Conservation (phyloP, 768 basidiomycete genomes). For the Mycena epipterygia region DNA sequence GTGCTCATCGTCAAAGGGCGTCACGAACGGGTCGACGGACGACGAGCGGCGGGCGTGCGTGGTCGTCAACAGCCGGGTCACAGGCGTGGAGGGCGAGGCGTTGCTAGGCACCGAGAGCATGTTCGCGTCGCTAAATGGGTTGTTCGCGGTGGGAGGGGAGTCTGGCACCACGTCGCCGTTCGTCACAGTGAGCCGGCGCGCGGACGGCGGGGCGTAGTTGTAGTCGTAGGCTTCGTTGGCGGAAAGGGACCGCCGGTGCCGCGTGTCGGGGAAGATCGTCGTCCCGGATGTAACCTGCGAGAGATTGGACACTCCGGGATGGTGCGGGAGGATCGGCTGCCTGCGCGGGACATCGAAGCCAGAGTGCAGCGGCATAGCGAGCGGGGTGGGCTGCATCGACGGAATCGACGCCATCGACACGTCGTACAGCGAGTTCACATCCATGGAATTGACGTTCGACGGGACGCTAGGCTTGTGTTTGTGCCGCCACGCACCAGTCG, state of each 20-base stretch:
- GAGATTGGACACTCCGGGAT: slow-evolving; percentile 42
- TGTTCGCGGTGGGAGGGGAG: neutral
- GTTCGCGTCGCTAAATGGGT: slow-evolving; percentile 36
- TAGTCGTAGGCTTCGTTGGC: neutral
- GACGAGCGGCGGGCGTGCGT: slow-evolving; percentile 59
- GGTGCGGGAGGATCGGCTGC: slow-evolving; percentile 42
- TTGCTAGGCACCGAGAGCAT: slow-evolving; percentile 37
- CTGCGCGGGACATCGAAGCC: slow-evolving; percentile 34
- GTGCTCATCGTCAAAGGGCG: slow-evolving; percentile 85
- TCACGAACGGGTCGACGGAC: slow-evolving; percentile 72
- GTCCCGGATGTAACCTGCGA: no score
- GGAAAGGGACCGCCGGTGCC: slow-evolving; percentile 40
- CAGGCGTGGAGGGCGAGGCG: slow-evolving; percentile 47
- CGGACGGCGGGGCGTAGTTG: neutral
- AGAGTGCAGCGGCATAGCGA: slow-evolving; percentile 43
- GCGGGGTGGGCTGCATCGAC: slow-evolving; percentile 33
- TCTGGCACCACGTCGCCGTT: neutral
- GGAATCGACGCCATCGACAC: slow-evolving; percentile 26
- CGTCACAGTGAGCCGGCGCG: slow-evolving; percentile 11
- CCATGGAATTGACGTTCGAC: slow-evolving; percentile 47
- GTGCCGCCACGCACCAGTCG: slow-evolving; percentile 44
- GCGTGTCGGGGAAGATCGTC: slow-evolving; percentile 35
- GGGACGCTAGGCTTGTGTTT: slow-evolving; percentile 53
- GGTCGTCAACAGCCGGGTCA: slow-evolving; percentile 61
- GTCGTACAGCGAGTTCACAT: slow-evolving; percentile 39